A percentile compares a stretch with the other conserved stretches of the same genome.
Evolutionary conservation across 106 monocot genomes (phyloP).

Genomic region (Hemerocallis citrina): DNA sequence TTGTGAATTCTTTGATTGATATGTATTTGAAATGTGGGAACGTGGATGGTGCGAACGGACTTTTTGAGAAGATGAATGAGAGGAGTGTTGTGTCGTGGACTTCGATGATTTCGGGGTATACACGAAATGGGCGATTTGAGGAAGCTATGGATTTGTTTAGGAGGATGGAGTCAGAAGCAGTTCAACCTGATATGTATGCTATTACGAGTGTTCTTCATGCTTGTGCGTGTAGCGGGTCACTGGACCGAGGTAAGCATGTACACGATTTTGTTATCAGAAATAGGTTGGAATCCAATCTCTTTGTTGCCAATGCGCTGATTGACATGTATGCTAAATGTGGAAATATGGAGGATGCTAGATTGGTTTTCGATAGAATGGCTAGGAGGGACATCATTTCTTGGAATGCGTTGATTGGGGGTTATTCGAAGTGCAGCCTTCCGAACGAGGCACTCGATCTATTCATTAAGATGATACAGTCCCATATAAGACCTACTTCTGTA

Average conservation of each 20-base stretch:
- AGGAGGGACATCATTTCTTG: slow-evolving; percentile 59
- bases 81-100: slow-evolving; percentile 67
- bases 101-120: slow-evolving; percentile 53
- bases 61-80: slow-evolving; percentile 46
- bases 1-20: slow-evolving; percentile 52
- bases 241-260: slow-evolving; percentile 38
- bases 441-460: slow-evolving; percentile 60
- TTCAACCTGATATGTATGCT: slow-evolving; percentile 36
- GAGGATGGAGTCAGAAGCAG: slow-evolving; percentile 47
- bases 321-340: slow-evolving; percentile 83
- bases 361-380: slow-evolving; percentile 31
- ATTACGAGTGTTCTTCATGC: slow-evolving; percentile 60
- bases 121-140: slow-evolving; percentile 26
- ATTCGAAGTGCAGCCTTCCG: slow-evolving; percentile 47
- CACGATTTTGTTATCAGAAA: slow-evolving; percentile 40
- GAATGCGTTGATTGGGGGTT: slow-evolving; percentile 76
- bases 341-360: slow-evolving; percentile 44
- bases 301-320: slow-evolving; percentile 69
- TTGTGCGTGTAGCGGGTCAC: slow-evolving; percentile 40
- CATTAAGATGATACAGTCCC: slow-evolving; percentile 32
- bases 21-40: slow-evolving; percentile 71
- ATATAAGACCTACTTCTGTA: slow-evolving; percentile 40
- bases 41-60: slow-evolving; percentile 21
- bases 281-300: slow-evolving; percentile 32
- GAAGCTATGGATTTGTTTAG: slow-evolving; percentile 47